Base-by-base conservation (phyloP, 805 yeast genomes). In the Schwanniomyces sp. region DNA sequence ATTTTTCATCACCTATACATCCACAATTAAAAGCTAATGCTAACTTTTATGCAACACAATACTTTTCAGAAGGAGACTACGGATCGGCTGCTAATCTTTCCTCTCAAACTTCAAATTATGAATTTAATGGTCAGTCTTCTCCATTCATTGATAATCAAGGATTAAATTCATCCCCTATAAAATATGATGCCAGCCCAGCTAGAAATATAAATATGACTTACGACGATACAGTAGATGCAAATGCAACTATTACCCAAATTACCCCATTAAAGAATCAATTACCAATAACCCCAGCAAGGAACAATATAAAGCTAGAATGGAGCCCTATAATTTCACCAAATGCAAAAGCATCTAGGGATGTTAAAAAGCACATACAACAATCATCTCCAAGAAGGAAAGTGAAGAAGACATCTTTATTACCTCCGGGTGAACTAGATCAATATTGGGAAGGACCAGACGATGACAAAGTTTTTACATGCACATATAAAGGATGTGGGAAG, bases 371-470 rank as follows among this genome's bases (percentile, higher is more conserved):
- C n/a, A 67, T 73, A 41, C 76, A 75, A 55, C 74, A 71, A 41
- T 63, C 70, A n/a, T 70, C 82, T 10, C 78, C 81, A 8, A 67
- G 72, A 30, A 63, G 77, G 48, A 70, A 76, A 59, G 72, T 75
- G 49, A 79, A 81, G 43, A 78, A 79, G 60, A 75, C 81, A 14
- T 84, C 94, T 1, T 80, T 91, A 8, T 65, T 91, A 27, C 97
- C 96, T 17, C 90, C 94, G 3, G 97, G 97, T 3, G 86, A 89
- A 41, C 80, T 91, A 38, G 98, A 92, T 62, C 80, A 79, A 48
- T 89, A 85, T 58, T 85, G 92, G 65, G 79, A 77, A 44, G 96
- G 96, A 1, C 91, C 96, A 6, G 86, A 87, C 53, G 80, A 72
- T 27, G 80, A 86, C 42, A 86, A 85, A 50, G 73, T 78, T 27